Evolutionary conservation across 257 asterid species (phyloP).

Genomic region (Nicotiana tomentosiformis): DNA sequence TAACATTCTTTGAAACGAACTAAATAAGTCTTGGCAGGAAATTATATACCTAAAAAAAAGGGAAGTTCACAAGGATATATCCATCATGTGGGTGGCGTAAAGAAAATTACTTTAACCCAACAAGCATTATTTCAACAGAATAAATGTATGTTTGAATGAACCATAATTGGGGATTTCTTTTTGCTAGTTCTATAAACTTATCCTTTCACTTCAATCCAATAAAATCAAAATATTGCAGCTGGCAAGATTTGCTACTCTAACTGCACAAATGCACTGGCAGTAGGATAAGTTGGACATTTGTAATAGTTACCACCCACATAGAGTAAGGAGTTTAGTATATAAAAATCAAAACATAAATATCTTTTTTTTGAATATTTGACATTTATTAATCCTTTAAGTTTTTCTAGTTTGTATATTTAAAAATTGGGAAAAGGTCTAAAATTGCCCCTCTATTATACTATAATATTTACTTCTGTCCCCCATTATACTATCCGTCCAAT

Average conservation of each 20-base stretch:
- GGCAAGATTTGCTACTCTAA: neutral
- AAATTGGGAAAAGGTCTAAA: too few relatives aligned
- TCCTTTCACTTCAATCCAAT: neutral
- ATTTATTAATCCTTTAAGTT: neutral
- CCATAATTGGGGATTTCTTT: neutral
- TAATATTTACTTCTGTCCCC: too few relatives aligned
- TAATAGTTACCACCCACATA: neutral
- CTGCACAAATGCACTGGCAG: neutral
- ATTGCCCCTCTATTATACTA: too few relatives aligned
- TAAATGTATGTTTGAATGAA: neutral
- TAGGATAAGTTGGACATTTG: neutral
- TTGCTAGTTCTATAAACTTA: neutral
- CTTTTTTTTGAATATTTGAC: too few relatives aligned
- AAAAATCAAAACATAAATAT: too few relatives aligned
- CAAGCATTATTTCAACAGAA: neutral
- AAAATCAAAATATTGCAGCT: neutral
- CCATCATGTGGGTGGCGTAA: neutral
- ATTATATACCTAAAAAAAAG: too few relatives aligned
- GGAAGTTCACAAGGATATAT: neutral
- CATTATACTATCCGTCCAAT: too few relatives aligned
- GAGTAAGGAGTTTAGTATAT: neutral
- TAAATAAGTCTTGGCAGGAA: neutral
- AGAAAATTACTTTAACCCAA: neutral
- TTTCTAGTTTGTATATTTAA: too few relatives aligned
- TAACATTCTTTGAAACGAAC: neutral